Conservation (phyloP, 2,329 filamentous ascomycete species). For the Cytospora chrysosperma region DNA sequence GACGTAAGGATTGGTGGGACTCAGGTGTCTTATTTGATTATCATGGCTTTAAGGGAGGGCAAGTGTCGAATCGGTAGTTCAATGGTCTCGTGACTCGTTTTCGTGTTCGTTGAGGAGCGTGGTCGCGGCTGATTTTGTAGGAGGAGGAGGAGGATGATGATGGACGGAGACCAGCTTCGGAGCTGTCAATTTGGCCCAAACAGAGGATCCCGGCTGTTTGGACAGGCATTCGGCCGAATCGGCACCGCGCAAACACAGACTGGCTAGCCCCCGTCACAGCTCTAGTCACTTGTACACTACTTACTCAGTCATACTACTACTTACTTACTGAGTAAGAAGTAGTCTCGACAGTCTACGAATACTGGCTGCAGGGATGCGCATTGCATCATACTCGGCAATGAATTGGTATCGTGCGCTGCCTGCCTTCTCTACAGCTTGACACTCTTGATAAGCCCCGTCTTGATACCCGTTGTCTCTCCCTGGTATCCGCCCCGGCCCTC, state of each 20-base stretch:
- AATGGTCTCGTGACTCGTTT: background rate
- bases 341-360: background rate
- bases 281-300: background rate
- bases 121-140: background rate
- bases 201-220: conserved; percentile 1
- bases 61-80: background rate
- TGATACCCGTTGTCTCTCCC: conserved; percentile 94
- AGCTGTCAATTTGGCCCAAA: conserved; percentile 18
- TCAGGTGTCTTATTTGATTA: conserved; percentile 1
- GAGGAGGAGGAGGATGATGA: too few species aligned
- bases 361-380: background rate
- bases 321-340: too few species aligned
- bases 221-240: conserved; percentile 10
- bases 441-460: conserved; percentile 89
- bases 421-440: conserved; percentile 68
- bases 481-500: conserved; percentile 82
- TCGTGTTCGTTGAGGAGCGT: background rate
- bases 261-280: background rate
- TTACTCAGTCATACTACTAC: too few species aligned
- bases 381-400: background rate
- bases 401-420: background rate
- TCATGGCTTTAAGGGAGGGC: conserved; percentile 10
- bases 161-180: background rate
- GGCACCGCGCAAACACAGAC: conserved; percentile 12
- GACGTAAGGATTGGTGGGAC: background rate